phyloP scores from a whole-genome alignment of 1,284 basidiomycete species.

The Chondrostereum purpureum region DNA sequence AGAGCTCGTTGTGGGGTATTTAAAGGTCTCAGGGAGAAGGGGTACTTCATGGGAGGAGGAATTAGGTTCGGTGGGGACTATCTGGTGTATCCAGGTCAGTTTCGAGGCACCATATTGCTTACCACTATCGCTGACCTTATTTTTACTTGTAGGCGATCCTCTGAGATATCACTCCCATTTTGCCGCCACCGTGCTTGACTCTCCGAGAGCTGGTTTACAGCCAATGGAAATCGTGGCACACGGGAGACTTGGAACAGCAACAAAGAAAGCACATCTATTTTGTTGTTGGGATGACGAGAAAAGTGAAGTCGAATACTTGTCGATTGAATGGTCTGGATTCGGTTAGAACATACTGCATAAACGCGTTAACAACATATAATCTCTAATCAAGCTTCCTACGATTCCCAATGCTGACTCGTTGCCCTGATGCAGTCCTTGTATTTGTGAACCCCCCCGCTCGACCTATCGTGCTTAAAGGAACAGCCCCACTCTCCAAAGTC shows the following conservation, averaged over 20 bases:
- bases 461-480: constrained; percentile 16
- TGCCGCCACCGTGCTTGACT: constrained; percentile 74
- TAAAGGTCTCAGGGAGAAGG: constrained; percentile 72
- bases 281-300: constrained; percentile 80
- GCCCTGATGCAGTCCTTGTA: constrained; percentile 2
- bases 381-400: constrained; percentile 21
- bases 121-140: no score
- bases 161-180: constrained; percentile 97
- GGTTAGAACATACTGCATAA: constrained; percentile 37
- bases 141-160: constrained; percentile 69
- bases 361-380: neutral
- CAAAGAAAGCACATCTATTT: constrained; percentile 93
- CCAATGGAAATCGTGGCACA: constrained; percentile 95
- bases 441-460: constrained; percentile 2
- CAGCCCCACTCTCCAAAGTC: constrained; percentile 46
- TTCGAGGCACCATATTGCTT: no score
- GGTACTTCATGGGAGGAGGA: constrained; percentile 81
- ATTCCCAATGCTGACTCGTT: constrained; percentile 20
- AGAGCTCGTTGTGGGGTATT: constrained; percentile 77
- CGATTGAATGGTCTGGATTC: constrained; percentile 90
- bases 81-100: constrained; percentile 88
- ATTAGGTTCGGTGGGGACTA: constrained; percentile 96
- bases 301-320: constrained; percentile 67
- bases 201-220: constrained; percentile 51
- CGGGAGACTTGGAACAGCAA: constrained; percentile 92